Base-by-base conservation (phyloP, 148 eudicot genomes). In the Chenopodium formosanum region DNA sequence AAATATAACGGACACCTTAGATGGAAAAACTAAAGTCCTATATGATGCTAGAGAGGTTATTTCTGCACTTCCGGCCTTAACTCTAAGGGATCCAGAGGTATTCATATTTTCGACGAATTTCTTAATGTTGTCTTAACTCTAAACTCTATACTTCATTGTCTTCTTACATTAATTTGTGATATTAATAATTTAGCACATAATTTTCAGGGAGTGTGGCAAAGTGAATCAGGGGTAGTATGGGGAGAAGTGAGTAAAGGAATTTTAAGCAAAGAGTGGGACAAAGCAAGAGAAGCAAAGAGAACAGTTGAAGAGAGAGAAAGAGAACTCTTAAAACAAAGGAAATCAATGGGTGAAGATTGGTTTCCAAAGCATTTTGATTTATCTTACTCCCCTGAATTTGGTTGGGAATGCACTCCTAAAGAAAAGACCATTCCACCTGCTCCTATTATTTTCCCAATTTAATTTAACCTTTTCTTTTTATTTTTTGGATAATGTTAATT, bases 141-240 rank as follows among this genome's bases (percentile, higher is more conserved):
- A 48, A 9, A 9, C 13, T 48, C 13, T 48, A 10, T 10, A 9
- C 13, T 10, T 10, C 13, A 8, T 47, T 47, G 9, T 47, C 2
- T 9, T 9, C 12, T 47, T 37, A 40, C 1, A 11, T 13, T 50
- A 2, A 2, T 50, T 50, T 50, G 14, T 11, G 53, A 27, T 29
- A 29, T 67, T 31, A 4, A 12, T 34, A 4, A 2, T 34, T 50
- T 19, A n/a, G 12, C 9, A 62, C 31, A 19, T 60, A 8, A 60
- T 71, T 6, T 48, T 56, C 73, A 92, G 98, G 91, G 85, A 40
- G 79, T 94, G 48, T 60, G 74, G 73, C 25, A 84, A 74, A 91
- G 86, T 67, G 98, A 94, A 82, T 94, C 98, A 63, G 86, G 89
- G 5, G 78, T 82, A 23, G 92, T 93, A 31, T 94, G 98, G 98